Evolutionary conservation across 2,329 filamentous ascomycete species (phyloP), one percentile per base, ranked within the genome.

Genomic region (Cladosporium sp.): DNA sequence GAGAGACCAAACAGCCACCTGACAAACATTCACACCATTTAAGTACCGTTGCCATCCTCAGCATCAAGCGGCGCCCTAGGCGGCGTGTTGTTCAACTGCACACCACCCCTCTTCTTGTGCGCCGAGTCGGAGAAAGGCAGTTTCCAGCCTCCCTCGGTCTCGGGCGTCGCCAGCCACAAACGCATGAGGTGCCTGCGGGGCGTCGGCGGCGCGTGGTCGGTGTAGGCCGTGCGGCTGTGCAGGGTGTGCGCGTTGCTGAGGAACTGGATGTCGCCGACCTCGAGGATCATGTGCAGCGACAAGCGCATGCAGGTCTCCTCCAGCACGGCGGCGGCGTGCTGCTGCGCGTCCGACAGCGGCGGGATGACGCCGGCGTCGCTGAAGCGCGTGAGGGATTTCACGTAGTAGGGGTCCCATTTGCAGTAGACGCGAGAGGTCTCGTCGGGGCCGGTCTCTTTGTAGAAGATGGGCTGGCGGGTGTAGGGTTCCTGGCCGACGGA

Each of bases 331-430:
- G 89, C 80, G 1, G 92, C 92, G 66, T 88, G 86, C 62, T 84
- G 71, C 79, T 96, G 92, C 65, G 84, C 89, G 0, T 82, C 78
- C 7, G 88, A 91, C 44, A 96, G 81, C 0, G 89, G 80, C 6
- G 92, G 92, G 67, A 96, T 89, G 55, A 91, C 75, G 1, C 91
- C 92, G 21, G 80, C 78, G 74, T 92, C 87, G 0, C 87, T 91
- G 81, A 94, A 95, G 31, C 92, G 86, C 23, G 81, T 84, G 8
- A 96, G 82, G 10, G 89, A 92, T 69, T 87, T 87, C 67, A 96
- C 87, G 76, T 90, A 96, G 84, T 96, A 96, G 1, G 93, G 93
- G 75, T 96, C 93, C 88, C 90, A 96, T 83, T 96, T 96, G 77
- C 87, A 89, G 79, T 91, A 93, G 12, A 94, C 85, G 16, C 91